Conservation (phyloP, 257 asterid genomes). For the Solanum paucissectum region DNA sequence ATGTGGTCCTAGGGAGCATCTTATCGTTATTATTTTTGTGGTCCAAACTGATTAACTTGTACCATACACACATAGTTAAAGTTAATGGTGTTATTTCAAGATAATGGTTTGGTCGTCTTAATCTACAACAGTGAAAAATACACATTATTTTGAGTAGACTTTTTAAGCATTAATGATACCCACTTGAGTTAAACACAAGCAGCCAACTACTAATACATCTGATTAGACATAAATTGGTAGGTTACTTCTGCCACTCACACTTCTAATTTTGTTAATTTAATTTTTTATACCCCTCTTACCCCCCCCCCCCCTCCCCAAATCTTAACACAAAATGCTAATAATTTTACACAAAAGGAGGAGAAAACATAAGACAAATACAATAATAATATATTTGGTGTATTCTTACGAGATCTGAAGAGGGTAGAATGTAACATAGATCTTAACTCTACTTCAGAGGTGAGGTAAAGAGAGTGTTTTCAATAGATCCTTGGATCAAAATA, state of each 20-base stretch:
- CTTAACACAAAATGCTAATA: not conserved
- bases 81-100: not conserved
- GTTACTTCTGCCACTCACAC: not conserved
- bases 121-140: constrained; percentile 1
- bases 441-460: not conserved
- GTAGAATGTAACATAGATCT: not conserved
- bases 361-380: not conserved
- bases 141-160: not conserved
- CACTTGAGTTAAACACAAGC: not conserved
- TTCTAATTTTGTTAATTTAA: not conserved
- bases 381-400: not conserved
- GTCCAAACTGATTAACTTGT: not conserved
- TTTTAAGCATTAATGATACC: not conserved
- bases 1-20: constrained; percentile 5
- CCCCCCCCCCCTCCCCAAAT: not conserved
- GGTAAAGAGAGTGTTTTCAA: fast-evolving
- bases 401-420: not conserved
- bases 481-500: not conserved
- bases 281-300: not conserved
- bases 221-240: not conserved
- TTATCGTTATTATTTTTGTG: not conserved
- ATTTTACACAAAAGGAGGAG: not conserved
- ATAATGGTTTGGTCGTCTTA: not conserved
- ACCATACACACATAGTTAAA: not conserved
- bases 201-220: not conserved